Base-by-base conservation (phyloP, 2,329 filamentous ascomycete genomes). In the Capronia epimyces region DNA sequence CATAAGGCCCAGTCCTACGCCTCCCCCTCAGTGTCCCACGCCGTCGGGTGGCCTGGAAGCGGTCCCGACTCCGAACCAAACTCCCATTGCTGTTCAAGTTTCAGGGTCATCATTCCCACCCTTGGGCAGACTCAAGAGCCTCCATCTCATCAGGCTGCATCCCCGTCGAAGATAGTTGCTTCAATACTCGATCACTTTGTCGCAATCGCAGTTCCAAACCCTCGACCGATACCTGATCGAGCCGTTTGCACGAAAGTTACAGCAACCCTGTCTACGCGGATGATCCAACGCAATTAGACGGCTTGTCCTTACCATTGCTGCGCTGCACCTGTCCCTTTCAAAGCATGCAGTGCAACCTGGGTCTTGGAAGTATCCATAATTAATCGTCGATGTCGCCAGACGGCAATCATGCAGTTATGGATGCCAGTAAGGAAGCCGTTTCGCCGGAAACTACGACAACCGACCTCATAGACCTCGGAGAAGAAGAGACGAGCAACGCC, bases 401-500 rank as follows among this genome's bases (percentile, higher is more conserved):
- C 44, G 31, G 34, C 52, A 50, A 49, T 27, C 52, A 55, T 55
- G 50, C 54, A 43, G 39, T 27, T 25, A 56, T 56, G 54, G 54
- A 49, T 40, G 22, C 43, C 27, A 27, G 37, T 10, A 12, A 50
- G 31, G 40, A 56, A 50, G 37, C 45, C 49, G 32, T 50, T 46
- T 36, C 49, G 45, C 36, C 53, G 43, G 53, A 56, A 42, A 45
- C 7, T 16, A 25, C 39, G 15, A 15, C 43, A 22, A n/a, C 45
- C 15, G 45, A 44, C 29, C 47, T 54, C 2, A 50, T 50, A 43
- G 50, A 57, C 16, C 45, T 52, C 21, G 51, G 46, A 10, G 29
- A 44, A 27, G 43, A 46, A 40, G 31, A 34, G 16, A 32, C 39
- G 18, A 22, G 21, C 20, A 10, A 27, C 12, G 32, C 25, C 24